Evolutionary conservation across 2,329 filamentous ascomycete genomes (phyloP).

Genomic region (Daldinia sp.): DNA sequence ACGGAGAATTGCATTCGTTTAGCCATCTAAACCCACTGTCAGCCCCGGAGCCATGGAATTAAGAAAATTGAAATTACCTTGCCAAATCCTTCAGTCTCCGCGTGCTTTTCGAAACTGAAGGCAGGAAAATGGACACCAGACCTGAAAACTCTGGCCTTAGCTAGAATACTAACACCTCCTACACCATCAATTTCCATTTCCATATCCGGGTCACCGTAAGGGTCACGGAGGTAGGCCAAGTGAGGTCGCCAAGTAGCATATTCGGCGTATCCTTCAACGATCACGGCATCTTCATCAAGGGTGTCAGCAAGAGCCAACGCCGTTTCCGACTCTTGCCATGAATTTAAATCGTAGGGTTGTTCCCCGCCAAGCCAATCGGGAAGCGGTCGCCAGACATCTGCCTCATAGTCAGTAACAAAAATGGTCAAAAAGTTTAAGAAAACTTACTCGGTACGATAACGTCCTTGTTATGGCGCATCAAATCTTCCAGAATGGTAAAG

Average conservation of each 20-base stretch:
- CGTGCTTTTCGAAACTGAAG: conserved; percentile 98
- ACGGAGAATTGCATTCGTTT: conserved; percentile 96
- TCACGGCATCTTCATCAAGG: conserved; percentile 96
- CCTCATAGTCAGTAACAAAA: conserved; percentile 41
- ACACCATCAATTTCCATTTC: conserved; percentile 99
- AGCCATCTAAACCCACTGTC: conserved; percentile 75
- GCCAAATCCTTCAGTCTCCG: conserved; percentile 97
- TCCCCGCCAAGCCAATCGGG: conserved; percentile 99
- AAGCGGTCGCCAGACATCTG: conserved; percentile 97
- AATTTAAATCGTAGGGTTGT: conserved; percentile 97
- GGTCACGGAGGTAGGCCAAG: conserved; percentile 93
- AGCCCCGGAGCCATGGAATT: conserved; percentile 12
- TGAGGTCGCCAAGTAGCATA: conserved; percentile 99
- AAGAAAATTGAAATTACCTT: conserved; percentile 69
- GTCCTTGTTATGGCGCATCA: conserved; percentile 99
- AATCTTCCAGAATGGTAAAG: conserved; percentile 93
- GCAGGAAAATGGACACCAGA: conserved; percentile 96
- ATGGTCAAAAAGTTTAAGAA: conserved; percentile 40
- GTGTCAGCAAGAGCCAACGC: conserved; percentile 92
- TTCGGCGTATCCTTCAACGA: conserved; percentile 98
- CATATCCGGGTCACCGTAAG: conserved; percentile 97
- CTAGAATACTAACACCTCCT: conserved; percentile 94
- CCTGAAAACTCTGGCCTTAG: conserved; percentile 94
- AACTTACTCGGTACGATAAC: conserved; percentile 94
- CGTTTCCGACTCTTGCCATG: conserved; percentile 99